Base-by-base conservation (phyloP, 140 eudicot genomes). In the Cichorium intybus region DNA sequence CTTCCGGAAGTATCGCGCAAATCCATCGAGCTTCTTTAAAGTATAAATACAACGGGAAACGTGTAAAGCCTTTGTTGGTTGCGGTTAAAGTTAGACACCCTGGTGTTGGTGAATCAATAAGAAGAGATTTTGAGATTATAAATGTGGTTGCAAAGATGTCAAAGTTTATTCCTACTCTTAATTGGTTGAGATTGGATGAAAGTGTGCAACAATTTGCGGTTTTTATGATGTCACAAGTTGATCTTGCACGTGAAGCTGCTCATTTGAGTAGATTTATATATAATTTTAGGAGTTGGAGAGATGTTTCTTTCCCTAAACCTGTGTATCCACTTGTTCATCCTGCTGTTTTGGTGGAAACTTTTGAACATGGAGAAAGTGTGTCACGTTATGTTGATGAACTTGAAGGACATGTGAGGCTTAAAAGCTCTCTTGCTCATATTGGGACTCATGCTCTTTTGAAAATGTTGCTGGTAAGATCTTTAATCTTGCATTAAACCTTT, bases 161-260 rank as follows among this genome's bases (percentile, higher is more conserved):
- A 17, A 86, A 60, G 4, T 76, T 81, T 16, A 80, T 94, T 28
- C 99, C 99, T 51, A 81, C 95, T 22, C 75, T 94, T 63, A 94
- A 82, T 12, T 94, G 99, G 99, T 68, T 89, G 83, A 84, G 99
- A 74, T 43, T 94, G 70, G 97, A 89, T 61, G 97, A 94, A 68
- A 89, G 99, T 50, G 97, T 89, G 0, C 97, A 93, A 74, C 99
- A 93, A 62, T 93, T 93, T 82, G 94, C 95, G 1, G 97, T 94
- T 43, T 89, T 94, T 79, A 89, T 94, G 97, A 88, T 94, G 99
- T 94, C 95, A 12, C 97, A 94, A 76, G 99, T 94, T 70, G 97
- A 89, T 72, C 95, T 89, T 68, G 95, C 97, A 10, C 84, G 99
- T 15, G 99, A 94, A 79, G 99, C 97, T 71, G 90, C 99, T 62